These are phyloP conservation scores for Patellifolia procumbens DNA, from an alignment of 179 eudicot genomes.

Conservation along the genomic window DNA sequence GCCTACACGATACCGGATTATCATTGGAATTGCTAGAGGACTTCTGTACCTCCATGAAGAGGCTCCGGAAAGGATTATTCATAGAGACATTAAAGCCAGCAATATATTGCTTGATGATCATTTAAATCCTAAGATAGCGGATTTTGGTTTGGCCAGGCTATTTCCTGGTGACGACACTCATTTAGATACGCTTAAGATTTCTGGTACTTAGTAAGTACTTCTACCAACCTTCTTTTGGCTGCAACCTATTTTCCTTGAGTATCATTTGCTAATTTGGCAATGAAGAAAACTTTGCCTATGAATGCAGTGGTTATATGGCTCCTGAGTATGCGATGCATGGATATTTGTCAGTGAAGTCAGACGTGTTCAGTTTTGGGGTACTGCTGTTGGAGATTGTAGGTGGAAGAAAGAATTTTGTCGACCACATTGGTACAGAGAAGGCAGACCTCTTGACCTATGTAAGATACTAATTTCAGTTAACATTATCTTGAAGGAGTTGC, in stretches of 20 bases:
- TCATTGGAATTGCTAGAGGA: slow-evolving; percentile 69
- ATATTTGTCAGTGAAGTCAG: slow-evolving; percentile 73
- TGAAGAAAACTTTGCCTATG: not conserved
- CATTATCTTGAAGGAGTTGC: not conserved
- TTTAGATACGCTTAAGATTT: slow-evolving; percentile 60
- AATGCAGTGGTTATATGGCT: slow-evolving; percentile 85
- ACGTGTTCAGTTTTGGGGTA: slow-evolving; percentile 81
- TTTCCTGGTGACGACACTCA: slow-evolving; percentile 87
- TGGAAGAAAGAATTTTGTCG: slow-evolving; percentile 62
- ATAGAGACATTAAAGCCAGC: too few relatives aligned
- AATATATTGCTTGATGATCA: slow-evolving; percentile 76
- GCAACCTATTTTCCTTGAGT: not conserved
- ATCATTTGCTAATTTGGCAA: not conserved
- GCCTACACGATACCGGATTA: slow-evolving; percentile 57
- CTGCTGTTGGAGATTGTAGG: slow-evolving; percentile 76
- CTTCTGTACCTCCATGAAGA: slow-evolving; percentile 90
- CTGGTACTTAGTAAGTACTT: slow-evolving; percentile 76
- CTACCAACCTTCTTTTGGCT: slow-evolving; percentile 6
- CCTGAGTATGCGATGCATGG: slow-evolving; percentile 89
- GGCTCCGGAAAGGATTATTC: slow-evolving; percentile 87
- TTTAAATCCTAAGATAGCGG: slow-evolving; percentile 74
- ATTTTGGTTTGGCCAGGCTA: slow-evolving; percentile 86
- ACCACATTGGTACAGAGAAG: slow-evolving; percentile 50
- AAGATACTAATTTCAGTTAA: slow-evolving; percentile 32
- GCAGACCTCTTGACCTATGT: slow-evolving; percentile 77